Conservation (phyloP, 352 stramenopile species). For the Globisporangium cylindrosporum region DNA sequence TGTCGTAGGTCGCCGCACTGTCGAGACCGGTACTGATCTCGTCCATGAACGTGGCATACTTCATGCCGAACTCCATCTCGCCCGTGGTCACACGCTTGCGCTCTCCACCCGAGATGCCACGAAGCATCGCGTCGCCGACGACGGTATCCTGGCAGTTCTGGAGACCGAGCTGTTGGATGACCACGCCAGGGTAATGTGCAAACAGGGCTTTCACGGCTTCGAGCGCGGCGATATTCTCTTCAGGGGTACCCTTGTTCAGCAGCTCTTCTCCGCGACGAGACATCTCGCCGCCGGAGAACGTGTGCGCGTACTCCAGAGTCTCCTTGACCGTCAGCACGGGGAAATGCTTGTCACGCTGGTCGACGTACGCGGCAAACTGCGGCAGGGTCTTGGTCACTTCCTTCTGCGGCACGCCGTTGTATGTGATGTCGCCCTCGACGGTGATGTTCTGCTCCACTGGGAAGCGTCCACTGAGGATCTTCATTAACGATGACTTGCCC, state of each 20-base stretch:
- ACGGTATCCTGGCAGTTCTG: constrained; percentile 14
- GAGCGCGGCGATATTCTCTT: constrained; percentile 20
- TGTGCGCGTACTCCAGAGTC: constrained; percentile 47
- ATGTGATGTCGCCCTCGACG: background rate
- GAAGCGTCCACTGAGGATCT: background rate
- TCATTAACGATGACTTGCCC: background rate
- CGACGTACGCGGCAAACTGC: constrained; percentile 27
- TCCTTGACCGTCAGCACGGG: constrained; percentile 50
- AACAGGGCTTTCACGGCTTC: constrained; percentile 9
- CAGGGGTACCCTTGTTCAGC: constrained; percentile 28
- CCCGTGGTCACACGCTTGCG: constrained; percentile 58
- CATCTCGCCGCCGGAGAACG: constrained; percentile 31
- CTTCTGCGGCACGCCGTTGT: background rate
- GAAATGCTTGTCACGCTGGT: constrained; percentile 85
- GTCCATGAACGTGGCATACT: constrained; percentile 77
- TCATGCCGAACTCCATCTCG: constrained; percentile 76
- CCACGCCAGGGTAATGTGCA: constrained; percentile 5
- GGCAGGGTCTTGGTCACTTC: background rate
- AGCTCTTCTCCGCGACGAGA: constrained; percentile 10
- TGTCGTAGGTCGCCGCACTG: constrained; percentile 55
- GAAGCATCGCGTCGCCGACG: constrained; percentile 32
- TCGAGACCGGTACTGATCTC: constrained; percentile 63
- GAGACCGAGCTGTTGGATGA: constrained; percentile 13
- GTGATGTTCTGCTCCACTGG: background rate
- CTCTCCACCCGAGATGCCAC: constrained; percentile 62